These are phyloP conservation scores for Hymenoscyphus scutula DNA, from an alignment of 2,329 filamentous ascomycete genomes.

Conservation along the genomic window DNA sequence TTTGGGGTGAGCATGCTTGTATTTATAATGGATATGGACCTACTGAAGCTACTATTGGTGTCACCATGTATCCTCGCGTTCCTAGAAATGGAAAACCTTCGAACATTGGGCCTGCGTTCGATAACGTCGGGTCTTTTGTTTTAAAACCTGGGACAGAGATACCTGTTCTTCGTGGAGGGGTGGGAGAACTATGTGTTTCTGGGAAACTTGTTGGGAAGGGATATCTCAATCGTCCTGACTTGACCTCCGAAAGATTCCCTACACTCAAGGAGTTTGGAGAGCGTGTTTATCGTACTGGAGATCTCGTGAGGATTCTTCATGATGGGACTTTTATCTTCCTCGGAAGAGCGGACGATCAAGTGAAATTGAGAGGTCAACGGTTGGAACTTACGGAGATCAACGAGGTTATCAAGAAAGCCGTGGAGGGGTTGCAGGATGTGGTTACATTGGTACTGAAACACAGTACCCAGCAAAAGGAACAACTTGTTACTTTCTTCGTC, in stretches of 20 bases:
- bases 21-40: slow-evolving; percentile 94
- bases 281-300: slow-evolving; percentile 81
- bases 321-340: slow-evolving; percentile 85
- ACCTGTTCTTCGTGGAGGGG: slow-evolving; percentile 72
- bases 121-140: slow-evolving; percentile 83
- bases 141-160: slow-evolving; percentile 65
- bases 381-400: slow-evolving; percentile 92
- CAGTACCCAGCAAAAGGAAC: slow-evolving; percentile 70
- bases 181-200: slow-evolving; percentile 87
- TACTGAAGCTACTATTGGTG: slow-evolving; percentile 89
- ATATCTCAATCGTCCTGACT: slow-evolving; percentile 76
- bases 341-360: slow-evolving; percentile 84
- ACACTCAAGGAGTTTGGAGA: slow-evolving; percentile 54
- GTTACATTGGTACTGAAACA: slow-evolving; percentile 74
- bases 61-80: slow-evolving; percentile 84
- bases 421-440: slow-evolving; percentile 61
- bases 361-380: slow-evolving; percentile 85
- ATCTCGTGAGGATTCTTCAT: slow-evolving; percentile 77
- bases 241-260: slow-evolving; percentile 76
- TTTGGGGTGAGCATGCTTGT: slow-evolving; percentile 74
- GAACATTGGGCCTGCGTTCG: slow-evolving; percentile 84
- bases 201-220: slow-evolving; percentile 86
- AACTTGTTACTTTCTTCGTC: slow-evolving; percentile 75
- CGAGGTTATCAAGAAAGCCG: slow-evolving; percentile 68
- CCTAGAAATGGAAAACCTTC: slow-evolving; percentile 74